Evolutionary conservation across 2,329 filamentous ascomycete species (phyloP), one percentile per base, ranked within the genome.

Genomic region (Diplodia sapinea): DNA sequence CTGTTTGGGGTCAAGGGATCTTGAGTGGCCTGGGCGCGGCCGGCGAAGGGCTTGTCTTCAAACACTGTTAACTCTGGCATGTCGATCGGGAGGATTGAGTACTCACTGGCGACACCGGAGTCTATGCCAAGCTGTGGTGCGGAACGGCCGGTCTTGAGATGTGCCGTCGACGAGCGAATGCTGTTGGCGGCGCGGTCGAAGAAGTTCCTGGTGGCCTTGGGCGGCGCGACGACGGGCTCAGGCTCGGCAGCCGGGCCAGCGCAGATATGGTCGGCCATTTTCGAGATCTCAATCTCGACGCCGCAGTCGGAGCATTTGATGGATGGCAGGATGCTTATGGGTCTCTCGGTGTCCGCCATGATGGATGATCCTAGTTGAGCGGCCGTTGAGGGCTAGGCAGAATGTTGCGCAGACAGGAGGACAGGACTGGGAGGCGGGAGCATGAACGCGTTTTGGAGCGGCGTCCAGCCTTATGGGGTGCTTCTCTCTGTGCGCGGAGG

Each of bases 261-360:
- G 78, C 93, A 97, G 69, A 92, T 78, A 82, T 97, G 93, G 70
- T 96, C 92, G 70, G 92, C 92, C 89, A 97, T 91, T 78, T 89
- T 83, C 50, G 91, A 90, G 72, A 97, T 95, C 75, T 94, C 90
- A 69, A 97, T 91, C 74, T 94, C 87, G 65, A 74, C 73, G 54
- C 74, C 74, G 71, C 78, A 79, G 57, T 73, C 76, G 29, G 77
- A 79, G 70, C 78, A 79, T 71, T 80, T 79, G 69, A 79, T 79
- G 49, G 71, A 75, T 8, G 77, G 77, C 65, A 79, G 70, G 55
- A 75, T 71, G 72, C 77, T 77, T 71, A 74, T 71, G 17, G 70
- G 69, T 67, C 74, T 70, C 47, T 74, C 73, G 61, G 68, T 66
- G 62, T 68, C 62, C 17, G 67, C 67, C 67, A 68, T 68, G 67